Conservation (phyloP, 768 basidiomycete genomes). For the Suillus subluteus region DNA sequence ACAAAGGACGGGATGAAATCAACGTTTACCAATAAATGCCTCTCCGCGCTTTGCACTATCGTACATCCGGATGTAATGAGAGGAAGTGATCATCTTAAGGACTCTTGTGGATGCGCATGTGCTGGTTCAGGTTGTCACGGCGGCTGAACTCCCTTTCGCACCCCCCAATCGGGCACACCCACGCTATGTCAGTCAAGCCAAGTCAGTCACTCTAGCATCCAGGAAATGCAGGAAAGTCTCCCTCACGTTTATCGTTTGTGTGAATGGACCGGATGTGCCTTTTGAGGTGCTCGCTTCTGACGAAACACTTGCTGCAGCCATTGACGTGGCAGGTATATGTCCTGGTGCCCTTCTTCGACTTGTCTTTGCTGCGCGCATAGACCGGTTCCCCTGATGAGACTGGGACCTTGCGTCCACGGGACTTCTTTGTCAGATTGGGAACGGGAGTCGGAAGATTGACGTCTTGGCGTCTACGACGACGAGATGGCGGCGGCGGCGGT, state of each 20-base stretch:
- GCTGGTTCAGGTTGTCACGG: constrained; percentile 78
- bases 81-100: background rate
- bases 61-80: background rate
- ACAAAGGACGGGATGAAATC: background rate
- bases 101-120: constrained; percentile 60
- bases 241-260: constrained; percentile 83
- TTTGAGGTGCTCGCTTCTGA: constrained; percentile 80
- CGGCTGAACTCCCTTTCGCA: constrained; percentile 77
- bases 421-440: constrained; percentile 54
- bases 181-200: constrained; percentile 32
- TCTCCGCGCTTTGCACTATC: background rate
- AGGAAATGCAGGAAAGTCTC: background rate
- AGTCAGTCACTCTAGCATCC: constrained; percentile 7
- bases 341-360: constrained; percentile 41
- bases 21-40: background rate
- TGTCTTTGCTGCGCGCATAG: constrained; percentile 31
- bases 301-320: constrained; percentile 81
- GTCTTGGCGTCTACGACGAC: constrained; percentile 27
- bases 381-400: constrained; percentile 32
- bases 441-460: constrained; percentile 46
- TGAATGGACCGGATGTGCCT: constrained; percentile 81
- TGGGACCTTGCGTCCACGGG: constrained; percentile 52
- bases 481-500: constrained; percentile 17
- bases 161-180: constrained; percentile 53
- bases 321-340: constrained; percentile 68